phyloP scores from a whole-genome alignment of 768 basidiomycete species.

The Russula sp. region DNA sequence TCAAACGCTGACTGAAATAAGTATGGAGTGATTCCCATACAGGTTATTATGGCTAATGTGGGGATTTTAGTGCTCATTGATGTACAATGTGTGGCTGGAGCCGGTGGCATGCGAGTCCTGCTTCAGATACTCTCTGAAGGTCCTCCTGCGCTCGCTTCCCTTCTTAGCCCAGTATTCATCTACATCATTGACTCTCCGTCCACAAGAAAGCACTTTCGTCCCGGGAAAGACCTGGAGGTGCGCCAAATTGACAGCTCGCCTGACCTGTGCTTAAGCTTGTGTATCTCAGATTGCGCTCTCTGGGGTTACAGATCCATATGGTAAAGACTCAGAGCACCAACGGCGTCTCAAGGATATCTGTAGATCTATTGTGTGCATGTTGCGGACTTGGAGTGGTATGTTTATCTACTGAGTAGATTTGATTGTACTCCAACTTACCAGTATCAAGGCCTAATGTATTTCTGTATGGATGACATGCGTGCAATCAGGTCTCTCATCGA shows the following conservation, averaged over 20 bases:
- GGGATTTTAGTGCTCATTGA: constrained; percentile 75
- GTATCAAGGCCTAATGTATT: constrained; percentile 75
- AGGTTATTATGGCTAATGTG: constrained; percentile 10
- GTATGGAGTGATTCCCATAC: constrained; percentile 40
- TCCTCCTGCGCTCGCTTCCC: constrained; percentile 73
- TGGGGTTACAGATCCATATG: constrained; percentile 90
- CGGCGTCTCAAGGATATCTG: constrained; percentile 78
- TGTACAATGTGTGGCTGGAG: constrained; percentile 72
- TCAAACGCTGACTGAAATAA: constrained; percentile 85
- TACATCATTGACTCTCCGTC: constrained; percentile 82
- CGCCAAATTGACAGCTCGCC: constrained; percentile 24
- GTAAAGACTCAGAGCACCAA: constrained; percentile 71
- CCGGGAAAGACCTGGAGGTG: constrained; percentile 90
- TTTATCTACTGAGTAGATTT: constrained; percentile 16
- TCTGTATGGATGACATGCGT: constrained; percentile 84
- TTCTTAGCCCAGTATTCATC: constrained; percentile 77
- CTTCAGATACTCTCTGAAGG: constrained; percentile 89
- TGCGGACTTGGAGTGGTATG: constrained; percentile 93
- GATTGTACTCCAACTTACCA: constrained; percentile 2
- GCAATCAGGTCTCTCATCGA: constrained; percentile 84
- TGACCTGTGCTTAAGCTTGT: constrained; percentile 1
- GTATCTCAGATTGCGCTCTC: constrained; percentile 69
- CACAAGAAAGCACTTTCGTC: constrained; percentile 69
- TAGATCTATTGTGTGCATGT: constrained; percentile 74
- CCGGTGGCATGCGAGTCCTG: constrained; percentile 83